These are phyloP conservation scores for Croton laevigatus DNA, from an alignment of 441 rosid genomes.

Conservation along the genomic window DNA sequence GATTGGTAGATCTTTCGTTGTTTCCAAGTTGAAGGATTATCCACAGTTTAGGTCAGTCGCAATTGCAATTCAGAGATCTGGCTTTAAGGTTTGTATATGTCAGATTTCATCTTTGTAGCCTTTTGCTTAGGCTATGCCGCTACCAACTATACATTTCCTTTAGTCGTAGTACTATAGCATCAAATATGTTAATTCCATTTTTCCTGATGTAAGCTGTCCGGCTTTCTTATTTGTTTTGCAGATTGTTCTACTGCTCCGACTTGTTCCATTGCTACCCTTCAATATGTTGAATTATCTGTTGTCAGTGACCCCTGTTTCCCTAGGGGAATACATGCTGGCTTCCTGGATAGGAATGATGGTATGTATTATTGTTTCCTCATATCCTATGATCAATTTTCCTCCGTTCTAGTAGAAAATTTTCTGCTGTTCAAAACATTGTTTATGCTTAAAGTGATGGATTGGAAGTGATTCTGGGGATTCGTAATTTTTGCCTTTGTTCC, in stretches of 20 bases:
- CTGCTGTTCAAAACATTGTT: background rate
- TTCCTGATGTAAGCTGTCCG: background rate
- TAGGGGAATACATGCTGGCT: slow-evolving; percentile 70
- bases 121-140: background rate
- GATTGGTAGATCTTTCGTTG: slow-evolving; percentile 83
- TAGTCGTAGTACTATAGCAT: background rate
- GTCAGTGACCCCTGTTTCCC: slow-evolving; percentile 69
- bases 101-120: background rate
- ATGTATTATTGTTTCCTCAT: slow-evolving; percentile 16
- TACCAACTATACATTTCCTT: background rate
- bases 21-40: slow-evolving; percentile 86
- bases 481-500: background rate
- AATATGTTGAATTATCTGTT: slow-evolving; percentile 89
- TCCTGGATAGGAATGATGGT: slow-evolving; percentile 99
- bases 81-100: slow-evolving; percentile 69
- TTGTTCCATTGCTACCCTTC: slow-evolving; percentile 92
- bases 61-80: slow-evolving; percentile 76
- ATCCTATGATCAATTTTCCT: background rate
- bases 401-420: background rate
- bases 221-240: slow-evolving; percentile 19
- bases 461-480: background rate
- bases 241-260: slow-evolving; percentile 75
- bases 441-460: background rate
- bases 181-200: background rate
- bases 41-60: slow-evolving; percentile 89